Conservation (phyloP, 768 basidiomycete species). For the Thelephora ganbajun region DNA sequence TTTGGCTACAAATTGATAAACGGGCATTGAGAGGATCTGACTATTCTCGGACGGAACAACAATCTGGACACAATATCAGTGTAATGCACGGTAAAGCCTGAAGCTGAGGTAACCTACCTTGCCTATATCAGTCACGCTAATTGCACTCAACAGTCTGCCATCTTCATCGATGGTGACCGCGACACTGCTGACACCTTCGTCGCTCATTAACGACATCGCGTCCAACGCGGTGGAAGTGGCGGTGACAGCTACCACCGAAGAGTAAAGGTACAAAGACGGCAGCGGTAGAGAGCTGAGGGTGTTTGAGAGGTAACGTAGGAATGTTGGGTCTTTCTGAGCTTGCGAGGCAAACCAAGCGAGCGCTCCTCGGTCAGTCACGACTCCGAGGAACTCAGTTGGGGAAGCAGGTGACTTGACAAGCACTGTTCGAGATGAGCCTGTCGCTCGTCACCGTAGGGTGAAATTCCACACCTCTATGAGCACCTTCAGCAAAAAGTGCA, state of each 20-base stretch:
- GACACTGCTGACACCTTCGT: conserved; percentile 72
- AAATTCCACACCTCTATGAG: conserved; percentile 45
- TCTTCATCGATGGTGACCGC: conserved; percentile 59
- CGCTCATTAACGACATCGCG: conserved; percentile 79
- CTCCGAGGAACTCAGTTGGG: conserved; percentile 39
- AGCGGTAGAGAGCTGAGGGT: conserved; percentile 42
- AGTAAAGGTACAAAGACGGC: conserved; percentile 50
- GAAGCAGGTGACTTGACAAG: conserved; percentile 38
- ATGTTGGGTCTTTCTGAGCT: conserved; percentile 30
- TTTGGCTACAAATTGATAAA: conserved; percentile 53
- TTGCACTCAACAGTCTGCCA: conserved; percentile 53
- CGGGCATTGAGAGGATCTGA: conserved; percentile 52
- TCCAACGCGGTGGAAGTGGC: conserved; percentile 54
- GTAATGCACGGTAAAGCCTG: neutral
- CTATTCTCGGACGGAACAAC: conserved; percentile 75
- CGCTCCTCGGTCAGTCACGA: conserved; percentile 65
- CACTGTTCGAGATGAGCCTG: conserved; percentile 21
- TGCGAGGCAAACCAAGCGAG: conserved; percentile 54
- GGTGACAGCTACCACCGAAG: conserved; percentile 47
- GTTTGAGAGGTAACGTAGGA: conserved; percentile 34
- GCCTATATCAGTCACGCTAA: conserved; percentile 75
- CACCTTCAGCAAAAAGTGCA: conserved; percentile 52
- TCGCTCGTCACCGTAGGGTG: neutral
- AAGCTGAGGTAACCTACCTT: conserved; percentile 27
- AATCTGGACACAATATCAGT: conserved; percentile 27